Conservation (phyloP, 371 early-diverging fungal genomes). For the Chytridium lagenaria region DNA sequence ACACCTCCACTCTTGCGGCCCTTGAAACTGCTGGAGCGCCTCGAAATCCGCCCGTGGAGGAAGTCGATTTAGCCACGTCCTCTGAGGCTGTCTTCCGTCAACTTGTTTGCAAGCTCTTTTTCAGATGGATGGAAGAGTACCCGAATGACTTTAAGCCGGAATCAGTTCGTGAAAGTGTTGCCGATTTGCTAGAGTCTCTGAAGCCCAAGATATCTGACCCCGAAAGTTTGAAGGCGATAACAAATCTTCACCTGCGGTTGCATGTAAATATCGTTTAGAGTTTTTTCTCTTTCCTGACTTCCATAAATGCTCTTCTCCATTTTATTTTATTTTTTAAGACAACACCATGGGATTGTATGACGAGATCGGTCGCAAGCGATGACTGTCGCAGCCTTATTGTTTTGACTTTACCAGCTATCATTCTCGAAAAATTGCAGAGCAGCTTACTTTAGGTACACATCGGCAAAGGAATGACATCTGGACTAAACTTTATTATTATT, state of each 20-base stretch:
- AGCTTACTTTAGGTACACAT: conserved; percentile 4
- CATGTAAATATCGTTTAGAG: background rate
- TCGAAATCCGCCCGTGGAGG: background rate
- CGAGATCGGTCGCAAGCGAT: background rate
- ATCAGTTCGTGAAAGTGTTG: background rate
- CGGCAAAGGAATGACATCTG: too few species aligned
- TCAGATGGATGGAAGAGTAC: background rate
- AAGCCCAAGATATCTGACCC: background rate
- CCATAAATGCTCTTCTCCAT: background rate
- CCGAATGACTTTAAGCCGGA: background rate
- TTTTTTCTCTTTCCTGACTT: too few species aligned
- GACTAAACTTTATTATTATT: background rate
- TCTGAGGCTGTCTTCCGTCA: background rate
- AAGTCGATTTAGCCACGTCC: background rate
- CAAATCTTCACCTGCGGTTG: background rate
- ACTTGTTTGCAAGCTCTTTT: background rate
- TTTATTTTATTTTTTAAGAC: background rate
- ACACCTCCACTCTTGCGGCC: background rate
- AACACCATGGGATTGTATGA: background rate
- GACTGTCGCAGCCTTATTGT: conserved; percentile 10
- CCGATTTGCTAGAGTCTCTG: background rate
- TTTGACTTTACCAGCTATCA: conserved; percentile 15
- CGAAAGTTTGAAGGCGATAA: background rate
- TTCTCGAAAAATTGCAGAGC: conserved; percentile 13
- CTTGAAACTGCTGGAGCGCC: too few species aligned